Percentiles rank a stretch among this genome's conserved stretches.
Conservation (phyloP, 164 flowering plant genomes). For the Stephania japonica region DNA sequence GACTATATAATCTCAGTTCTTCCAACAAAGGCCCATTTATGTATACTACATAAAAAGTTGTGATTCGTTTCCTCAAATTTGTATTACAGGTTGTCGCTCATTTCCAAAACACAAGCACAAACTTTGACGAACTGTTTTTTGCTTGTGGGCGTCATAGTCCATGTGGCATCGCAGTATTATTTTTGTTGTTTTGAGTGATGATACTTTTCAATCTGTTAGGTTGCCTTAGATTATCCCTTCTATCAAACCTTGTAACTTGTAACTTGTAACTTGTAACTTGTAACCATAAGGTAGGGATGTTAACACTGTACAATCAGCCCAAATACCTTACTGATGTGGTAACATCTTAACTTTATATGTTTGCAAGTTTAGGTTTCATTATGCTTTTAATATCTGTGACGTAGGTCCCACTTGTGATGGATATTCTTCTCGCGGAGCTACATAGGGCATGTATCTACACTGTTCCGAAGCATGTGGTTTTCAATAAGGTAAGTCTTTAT, state of each 20-base stretch:
- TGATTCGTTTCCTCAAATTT: conserved; percentile 1
- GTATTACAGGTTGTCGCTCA: conserved; percentile 50
- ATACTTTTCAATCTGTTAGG: background rate
- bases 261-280: too few relatives aligned
- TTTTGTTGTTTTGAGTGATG: background rate
- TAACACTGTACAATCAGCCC: too few relatives aligned
- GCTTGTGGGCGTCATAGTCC: conserved; percentile 66
- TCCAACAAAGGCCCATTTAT: too few relatives aligned
- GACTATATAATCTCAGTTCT: too few relatives aligned
- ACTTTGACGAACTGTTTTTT: conserved; percentile 37
- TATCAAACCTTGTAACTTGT: too few relatives aligned
- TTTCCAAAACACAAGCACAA: conserved; percentile 34
- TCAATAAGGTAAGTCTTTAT: conserved; percentile 46
- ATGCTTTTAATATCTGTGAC: too few relatives aligned
- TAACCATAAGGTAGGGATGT: too few relatives aligned
- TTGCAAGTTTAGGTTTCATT: conserved; percentile 12
- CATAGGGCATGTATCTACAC: too few relatives aligned
- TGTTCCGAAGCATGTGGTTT: conserved; percentile 80
- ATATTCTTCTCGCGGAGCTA: too few relatives aligned
- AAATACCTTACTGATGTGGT: too few relatives aligned
- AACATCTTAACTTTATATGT: background rate
- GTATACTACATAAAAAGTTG: too few relatives aligned
- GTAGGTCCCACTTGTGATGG: too few relatives aligned
- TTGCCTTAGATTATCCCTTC: background rate
- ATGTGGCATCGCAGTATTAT: conserved; percentile 60